These are phyloP conservation scores for Suillus clintonianus DNA, from an alignment of 768 basidiomycete species.

Conservation along the genomic window DNA sequence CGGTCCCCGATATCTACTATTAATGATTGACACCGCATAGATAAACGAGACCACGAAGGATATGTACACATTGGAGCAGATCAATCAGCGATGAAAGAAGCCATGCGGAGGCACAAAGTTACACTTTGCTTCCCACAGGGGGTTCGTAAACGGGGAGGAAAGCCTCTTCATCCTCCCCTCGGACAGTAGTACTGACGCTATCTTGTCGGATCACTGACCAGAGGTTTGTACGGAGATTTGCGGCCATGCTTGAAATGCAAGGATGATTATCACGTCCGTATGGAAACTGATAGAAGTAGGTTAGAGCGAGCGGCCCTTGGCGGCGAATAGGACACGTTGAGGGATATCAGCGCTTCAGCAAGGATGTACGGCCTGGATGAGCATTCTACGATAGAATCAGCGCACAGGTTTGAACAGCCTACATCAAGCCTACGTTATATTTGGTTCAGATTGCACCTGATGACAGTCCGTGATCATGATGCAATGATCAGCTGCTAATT, in stretches of 20 bases:
- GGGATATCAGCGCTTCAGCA: not conserved
- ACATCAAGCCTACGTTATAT: not conserved
- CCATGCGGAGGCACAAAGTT: conserved; percentile 3
- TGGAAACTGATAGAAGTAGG: not conserved
- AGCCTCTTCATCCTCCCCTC: conserved; percentile 13
- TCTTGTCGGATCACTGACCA: conserved; percentile 26
- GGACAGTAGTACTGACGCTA: not conserved
- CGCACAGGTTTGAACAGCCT: not conserved
- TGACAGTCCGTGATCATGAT: not conserved
- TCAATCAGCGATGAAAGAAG: conserved; percentile 14
- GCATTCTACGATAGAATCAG: not conserved
- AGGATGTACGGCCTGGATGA: not conserved
- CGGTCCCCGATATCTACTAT: conserved; percentile 11
- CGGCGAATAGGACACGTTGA: not conserved
- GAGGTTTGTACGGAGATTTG: conserved; percentile 5
- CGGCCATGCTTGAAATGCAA: not conserved
- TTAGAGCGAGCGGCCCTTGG: not conserved
- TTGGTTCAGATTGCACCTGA: not conserved
- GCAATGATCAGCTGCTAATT: not conserved
- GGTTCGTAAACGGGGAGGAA: conserved; percentile 25
- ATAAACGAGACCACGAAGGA: not conserved
- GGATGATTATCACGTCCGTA: not conserved
- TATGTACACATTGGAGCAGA: not conserved
- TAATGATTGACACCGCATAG: not conserved
- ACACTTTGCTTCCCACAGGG: conserved; percentile 6